These are phyloP conservation scores for Clarireedia monteithiana DNA, from an alignment of 2,329 filamentous ascomycete species.

Conservation along the genomic window DNA sequence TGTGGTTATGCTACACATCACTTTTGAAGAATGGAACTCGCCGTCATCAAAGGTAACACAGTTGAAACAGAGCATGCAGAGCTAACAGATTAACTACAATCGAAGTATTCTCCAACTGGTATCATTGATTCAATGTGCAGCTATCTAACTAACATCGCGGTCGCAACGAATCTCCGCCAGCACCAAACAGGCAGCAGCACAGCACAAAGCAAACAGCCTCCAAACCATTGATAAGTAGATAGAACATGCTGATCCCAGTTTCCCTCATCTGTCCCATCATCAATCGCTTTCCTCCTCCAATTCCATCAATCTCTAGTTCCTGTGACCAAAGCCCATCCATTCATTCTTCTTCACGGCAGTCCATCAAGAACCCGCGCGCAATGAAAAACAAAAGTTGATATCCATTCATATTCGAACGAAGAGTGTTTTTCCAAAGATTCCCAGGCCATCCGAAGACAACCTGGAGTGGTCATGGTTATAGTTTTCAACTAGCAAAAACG, in stretches of 20 bases:
- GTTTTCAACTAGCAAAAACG: conserved; percentile 67
- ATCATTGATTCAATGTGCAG: too few species aligned
- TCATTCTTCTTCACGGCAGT: conserved; percentile 43
- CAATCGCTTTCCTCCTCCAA: not conserved
- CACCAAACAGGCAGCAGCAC: too few species aligned
- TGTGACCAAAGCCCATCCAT: not conserved
- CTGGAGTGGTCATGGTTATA: conserved; percentile 62
- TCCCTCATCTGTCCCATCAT: not conserved
- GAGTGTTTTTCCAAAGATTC: conserved; percentile 63
- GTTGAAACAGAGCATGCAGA: too few species aligned
- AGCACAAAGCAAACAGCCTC: too few species aligned
- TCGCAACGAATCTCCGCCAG: too few species aligned
- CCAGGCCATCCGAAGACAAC: conserved; percentile 59
- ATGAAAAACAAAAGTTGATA: conserved; percentile 40
- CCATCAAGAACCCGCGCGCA: conserved; percentile 36
- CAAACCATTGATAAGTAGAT: not conserved
- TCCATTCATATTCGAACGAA: conserved; percentile 19
- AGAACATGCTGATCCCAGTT: not conserved
- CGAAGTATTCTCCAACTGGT: too few species aligned
- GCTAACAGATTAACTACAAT: too few species aligned
- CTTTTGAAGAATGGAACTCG: too few species aligned
- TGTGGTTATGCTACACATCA: too few species aligned
- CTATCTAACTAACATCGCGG: too few species aligned
- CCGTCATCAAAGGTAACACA: too few species aligned
- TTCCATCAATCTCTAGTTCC: not conserved